Evolutionary conservation across 441 rosid species (phyloP).

Genomic region (Cnidoscolus chayamansa): DNA sequence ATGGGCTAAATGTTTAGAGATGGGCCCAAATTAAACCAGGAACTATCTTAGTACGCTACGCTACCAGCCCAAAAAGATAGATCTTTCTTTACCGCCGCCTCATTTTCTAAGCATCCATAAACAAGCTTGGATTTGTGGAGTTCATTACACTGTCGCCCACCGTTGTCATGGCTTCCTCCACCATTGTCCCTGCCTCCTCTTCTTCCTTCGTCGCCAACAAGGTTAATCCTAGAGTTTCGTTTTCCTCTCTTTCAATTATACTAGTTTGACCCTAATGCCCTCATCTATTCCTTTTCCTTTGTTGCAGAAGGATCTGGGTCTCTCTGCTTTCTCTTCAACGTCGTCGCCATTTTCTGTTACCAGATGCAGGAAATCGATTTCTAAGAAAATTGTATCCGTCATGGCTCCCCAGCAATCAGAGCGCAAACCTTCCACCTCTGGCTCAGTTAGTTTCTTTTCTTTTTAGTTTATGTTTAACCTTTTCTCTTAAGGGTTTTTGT

Average conservation of each 20-base stretch:
- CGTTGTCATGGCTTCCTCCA: slow-evolving; percentile 56
- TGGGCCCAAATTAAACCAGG: too few species aligned
- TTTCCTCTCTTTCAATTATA: not conserved
- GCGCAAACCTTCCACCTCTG: slow-evolving; percentile 69
- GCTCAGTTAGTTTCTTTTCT: slow-evolving; percentile 53
- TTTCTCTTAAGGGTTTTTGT: slow-evolving; percentile 3
- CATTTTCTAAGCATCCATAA: not conserved
- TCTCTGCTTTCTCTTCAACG: slow-evolving; percentile 37
- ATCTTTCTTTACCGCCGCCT: not conserved
- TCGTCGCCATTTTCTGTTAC: slow-evolving; percentile 45
- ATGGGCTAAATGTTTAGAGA: too few species aligned
- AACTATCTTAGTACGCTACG: too few species aligned
- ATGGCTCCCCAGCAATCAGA: slow-evolving; percentile 78
- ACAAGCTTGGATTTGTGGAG: too few species aligned
- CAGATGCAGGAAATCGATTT: slow-evolving; percentile 51
- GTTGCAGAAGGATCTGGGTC: slow-evolving; percentile 48
- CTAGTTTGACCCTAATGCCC: not conserved
- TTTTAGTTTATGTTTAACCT: not conserved
- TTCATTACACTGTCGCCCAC: too few species aligned
- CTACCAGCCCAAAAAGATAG: too few species aligned
- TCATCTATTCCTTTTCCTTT: not conserved
- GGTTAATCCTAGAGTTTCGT: slow-evolving; percentile 27
- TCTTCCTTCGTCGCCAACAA: slow-evolving; percentile 42
- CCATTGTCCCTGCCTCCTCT: slow-evolving; percentile 38
- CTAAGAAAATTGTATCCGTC: slow-evolving; percentile 63